Conservation (phyloP, 768 basidiomycete species). For the Tulasnella sp. region DNA sequence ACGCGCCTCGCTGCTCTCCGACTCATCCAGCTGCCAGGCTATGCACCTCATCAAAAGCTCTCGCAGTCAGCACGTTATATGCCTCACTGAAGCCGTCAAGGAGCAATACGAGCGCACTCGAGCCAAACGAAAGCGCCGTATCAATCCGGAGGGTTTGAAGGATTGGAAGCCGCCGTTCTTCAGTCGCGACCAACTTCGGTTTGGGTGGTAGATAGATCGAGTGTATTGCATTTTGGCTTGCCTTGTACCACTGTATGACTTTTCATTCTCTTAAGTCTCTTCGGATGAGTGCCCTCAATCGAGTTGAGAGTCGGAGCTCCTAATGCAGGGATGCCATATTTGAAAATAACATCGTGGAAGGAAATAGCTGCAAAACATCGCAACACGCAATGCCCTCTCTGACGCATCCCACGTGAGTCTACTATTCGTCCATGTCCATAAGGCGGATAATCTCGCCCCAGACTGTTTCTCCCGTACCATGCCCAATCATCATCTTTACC, state of each 20-base stretch:
- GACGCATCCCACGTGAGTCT: neutral
- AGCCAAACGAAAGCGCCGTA: slow-evolving; percentile 75
- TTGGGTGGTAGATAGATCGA: slow-evolving; percentile 46
- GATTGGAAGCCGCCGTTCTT: slow-evolving; percentile 94
- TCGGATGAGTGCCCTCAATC: too few relatives aligned
- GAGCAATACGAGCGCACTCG: slow-evolving; percentile 87
- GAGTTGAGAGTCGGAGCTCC: too few relatives aligned
- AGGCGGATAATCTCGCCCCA: neutral
- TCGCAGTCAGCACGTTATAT: slow-evolving; percentile 93
- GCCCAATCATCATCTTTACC: neutral
- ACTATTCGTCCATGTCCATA: neutral
- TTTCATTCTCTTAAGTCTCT: too few relatives aligned
- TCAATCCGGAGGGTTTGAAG: slow-evolving; percentile 75
- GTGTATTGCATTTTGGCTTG: neutral
- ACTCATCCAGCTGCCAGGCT: slow-evolving; percentile 76
- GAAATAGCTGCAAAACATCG: too few relatives aligned
- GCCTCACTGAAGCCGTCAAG: slow-evolving; percentile 84
- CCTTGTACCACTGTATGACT: too few relatives aligned
- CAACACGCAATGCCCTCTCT: too few relatives aligned
- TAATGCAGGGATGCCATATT: too few relatives aligned
- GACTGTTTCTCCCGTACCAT: neutral
- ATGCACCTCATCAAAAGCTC: slow-evolving; percentile 94
- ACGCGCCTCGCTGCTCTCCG: neutral
- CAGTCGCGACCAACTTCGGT: slow-evolving; percentile 85
- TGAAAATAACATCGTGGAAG: too few relatives aligned